Percentiles rank a stretch among this genome's conserved stretches.
Evolutionary conservation across 73 alveolate species (phyloP).

Genomic region (Symbiodinium natans): DNA sequence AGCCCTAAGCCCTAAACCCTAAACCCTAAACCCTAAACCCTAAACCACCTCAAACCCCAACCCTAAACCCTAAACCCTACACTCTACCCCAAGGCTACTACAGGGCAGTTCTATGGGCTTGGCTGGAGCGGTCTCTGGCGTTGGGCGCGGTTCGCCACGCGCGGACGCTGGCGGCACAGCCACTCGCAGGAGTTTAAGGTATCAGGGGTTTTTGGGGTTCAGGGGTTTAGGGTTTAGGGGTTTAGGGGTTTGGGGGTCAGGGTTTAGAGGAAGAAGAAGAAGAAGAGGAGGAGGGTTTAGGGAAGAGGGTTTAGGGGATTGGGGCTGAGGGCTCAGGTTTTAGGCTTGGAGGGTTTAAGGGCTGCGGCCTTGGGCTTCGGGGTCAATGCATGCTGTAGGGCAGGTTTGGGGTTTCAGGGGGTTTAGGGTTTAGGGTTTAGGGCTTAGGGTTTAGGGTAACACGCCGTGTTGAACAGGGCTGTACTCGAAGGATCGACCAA

Average conservation of each 20-base stretch:
- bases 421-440: not conserved
- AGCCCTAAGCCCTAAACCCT: no score
- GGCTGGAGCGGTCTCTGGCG: conserved; percentile 53
- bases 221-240: not conserved
- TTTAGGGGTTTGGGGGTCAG: no score
- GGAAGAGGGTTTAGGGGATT: not conserved
- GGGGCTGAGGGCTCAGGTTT: not conserved
- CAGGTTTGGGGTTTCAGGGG: not conserved
- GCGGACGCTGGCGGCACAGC: not conserved
- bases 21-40: no score
- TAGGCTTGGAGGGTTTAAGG: not conserved
- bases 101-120: conserved; percentile 47
- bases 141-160: conserved; percentile 5
- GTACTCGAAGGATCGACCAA: no score
- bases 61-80: not conserved
- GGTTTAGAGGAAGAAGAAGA: no score
- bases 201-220: no score
- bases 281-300: no score
- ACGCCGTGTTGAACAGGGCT: no score
- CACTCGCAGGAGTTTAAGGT: no score
- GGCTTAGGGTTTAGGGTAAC: no score
- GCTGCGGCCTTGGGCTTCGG: not conserved
- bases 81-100: conserved; percentile 46
- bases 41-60: no score
- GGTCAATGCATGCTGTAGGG: not conserved